These are phyloP conservation scores for Cephaloascus fragrans DNA, from an alignment of 805 yeast species.

Conservation along the genomic window DNA sequence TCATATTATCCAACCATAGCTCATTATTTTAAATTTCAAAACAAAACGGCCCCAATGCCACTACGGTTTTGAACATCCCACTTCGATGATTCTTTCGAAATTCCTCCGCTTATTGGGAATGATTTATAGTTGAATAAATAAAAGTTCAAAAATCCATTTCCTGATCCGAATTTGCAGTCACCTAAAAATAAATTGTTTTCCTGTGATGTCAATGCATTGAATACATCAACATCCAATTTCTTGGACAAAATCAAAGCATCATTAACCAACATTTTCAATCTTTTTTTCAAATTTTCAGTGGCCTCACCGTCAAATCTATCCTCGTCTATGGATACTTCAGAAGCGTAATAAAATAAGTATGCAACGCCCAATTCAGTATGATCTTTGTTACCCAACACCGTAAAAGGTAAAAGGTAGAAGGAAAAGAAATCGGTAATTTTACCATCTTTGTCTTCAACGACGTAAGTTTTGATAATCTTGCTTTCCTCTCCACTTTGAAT, in stretches of 20 bases:
- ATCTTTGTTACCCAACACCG: conserved; percentile 56
- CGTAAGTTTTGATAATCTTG: conserved; percentile 68
- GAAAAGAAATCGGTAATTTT: conserved; percentile 82
- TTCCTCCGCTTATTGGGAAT: conserved; percentile 74
- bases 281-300: conserved; percentile 35
- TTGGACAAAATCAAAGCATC: conserved; percentile 77
- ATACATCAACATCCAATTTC: conserved; percentile 67
- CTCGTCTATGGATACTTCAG: conserved; percentile 35
- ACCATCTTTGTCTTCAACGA: conserved; percentile 56
- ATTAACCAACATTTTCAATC: conserved; percentile 52
- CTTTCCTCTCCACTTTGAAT: conserved; percentile 42
- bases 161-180: conserved; percentile 79
- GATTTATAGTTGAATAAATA: conserved; percentile 88
- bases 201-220: conserved; percentile 86
- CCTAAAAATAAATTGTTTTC: conserved; percentile 82
- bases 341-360: conserved; percentile 82
- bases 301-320: conserved; percentile 26
- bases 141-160: conserved; percentile 88
- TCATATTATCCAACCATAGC: no score
- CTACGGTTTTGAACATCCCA: conserved; percentile 49
- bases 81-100: conserved; percentile 43
- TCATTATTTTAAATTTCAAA: conserved; percentile 31
- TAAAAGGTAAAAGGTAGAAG: conserved; percentile 81
- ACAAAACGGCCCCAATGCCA: conserved; percentile 85
- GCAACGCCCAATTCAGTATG: conserved; percentile 75